Conservation (phyloP, 176 grass and related monocot genomes). For the Bromus sterilis region DNA sequence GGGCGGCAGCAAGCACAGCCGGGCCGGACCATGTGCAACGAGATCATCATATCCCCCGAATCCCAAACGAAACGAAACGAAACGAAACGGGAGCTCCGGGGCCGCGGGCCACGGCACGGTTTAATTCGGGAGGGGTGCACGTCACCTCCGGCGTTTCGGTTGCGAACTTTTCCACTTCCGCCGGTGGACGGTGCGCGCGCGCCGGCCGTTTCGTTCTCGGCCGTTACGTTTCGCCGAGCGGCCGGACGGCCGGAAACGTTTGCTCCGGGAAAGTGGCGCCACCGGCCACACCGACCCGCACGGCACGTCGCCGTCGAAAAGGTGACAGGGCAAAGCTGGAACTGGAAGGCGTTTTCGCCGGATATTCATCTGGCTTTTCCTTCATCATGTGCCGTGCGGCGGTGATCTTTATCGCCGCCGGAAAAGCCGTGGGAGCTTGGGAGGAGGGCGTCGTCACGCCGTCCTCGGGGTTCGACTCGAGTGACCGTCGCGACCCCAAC, state of each 20-base stretch:
- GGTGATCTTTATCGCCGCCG: neutral
- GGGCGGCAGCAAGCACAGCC: too few species aligned
- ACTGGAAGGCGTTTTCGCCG: neutral
- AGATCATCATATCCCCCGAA: neutral
- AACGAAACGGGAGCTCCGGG: neutral
- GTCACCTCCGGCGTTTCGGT: neutral
- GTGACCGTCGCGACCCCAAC: too few species aligned
- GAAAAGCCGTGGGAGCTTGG: neutral
- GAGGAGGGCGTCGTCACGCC: too few species aligned
- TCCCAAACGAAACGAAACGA: too few species aligned
- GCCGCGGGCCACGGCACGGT: too few species aligned
- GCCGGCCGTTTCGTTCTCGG: neutral
- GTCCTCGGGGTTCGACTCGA: too few species aligned
- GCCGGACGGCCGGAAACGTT: neutral
- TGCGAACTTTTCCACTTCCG: constrained; percentile 12
- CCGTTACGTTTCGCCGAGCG: too few species aligned
- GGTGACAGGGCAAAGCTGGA: neutral
- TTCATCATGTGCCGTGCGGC: too few species aligned
- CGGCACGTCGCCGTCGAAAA: neutral
- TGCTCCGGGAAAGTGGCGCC: neutral
- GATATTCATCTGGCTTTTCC: neutral
- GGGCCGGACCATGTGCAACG: neutral
- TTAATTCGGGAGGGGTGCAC: too few species aligned
- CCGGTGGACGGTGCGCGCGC: neutral
- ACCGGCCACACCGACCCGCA: neutral